Conservation (phyloP, 352 stramenopile genomes). For the Phytophthora aleatoria region DNA sequence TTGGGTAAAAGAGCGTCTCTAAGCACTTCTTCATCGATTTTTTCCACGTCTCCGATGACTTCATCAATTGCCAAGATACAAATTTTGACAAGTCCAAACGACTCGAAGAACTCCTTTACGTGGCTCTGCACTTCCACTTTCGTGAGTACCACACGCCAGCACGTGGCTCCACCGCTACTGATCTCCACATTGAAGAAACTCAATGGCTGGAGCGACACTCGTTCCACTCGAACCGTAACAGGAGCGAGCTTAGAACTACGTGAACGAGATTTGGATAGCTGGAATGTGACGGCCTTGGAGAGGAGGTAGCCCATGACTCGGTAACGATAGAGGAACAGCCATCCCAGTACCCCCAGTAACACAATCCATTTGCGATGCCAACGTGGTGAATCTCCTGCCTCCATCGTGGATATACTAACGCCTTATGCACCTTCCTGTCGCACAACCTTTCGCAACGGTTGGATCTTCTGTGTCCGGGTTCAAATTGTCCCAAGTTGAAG, state of each 20-base stretch:
- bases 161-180: slow-evolving; percentile 19
- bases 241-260: slow-evolving; percentile 15
- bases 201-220: slow-evolving; percentile 51
- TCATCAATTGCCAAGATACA: slow-evolving; percentile 60
- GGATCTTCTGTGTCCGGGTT: slow-evolving; percentile 21
- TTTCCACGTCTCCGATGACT: slow-evolving; percentile 39
- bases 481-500: slow-evolving; percentile 20
- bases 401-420: slow-evolving; percentile 30
- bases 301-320: slow-evolving; percentile 57
- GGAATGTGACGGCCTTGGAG: slow-evolving; percentile 44
- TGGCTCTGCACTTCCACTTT: slow-evolving; percentile 53
- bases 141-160: slow-evolving; percentile 52
- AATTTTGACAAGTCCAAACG: slow-evolving; percentile 78
- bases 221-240: slow-evolving; percentile 45
- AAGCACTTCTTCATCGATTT: slow-evolving; percentile 47
- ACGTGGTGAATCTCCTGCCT: slow-evolving; percentile 17
- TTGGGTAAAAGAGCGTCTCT: slow-evolving; percentile 26
- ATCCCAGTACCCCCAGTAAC: slow-evolving; percentile 39
- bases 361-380: slow-evolving; percentile 77
- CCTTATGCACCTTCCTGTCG: background rate
- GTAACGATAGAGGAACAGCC: slow-evolving; percentile 63
- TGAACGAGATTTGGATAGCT: slow-evolving; percentile 36
- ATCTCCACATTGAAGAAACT: slow-evolving; percentile 56
- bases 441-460: slow-evolving; percentile 30
- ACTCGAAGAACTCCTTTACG: slow-evolving; percentile 72